Evolutionary conservation across 2,329 filamentous ascomycete species (phyloP), one percentile per base, ranked within the genome.

Genomic region (Lachnellula subtilissima): DNA sequence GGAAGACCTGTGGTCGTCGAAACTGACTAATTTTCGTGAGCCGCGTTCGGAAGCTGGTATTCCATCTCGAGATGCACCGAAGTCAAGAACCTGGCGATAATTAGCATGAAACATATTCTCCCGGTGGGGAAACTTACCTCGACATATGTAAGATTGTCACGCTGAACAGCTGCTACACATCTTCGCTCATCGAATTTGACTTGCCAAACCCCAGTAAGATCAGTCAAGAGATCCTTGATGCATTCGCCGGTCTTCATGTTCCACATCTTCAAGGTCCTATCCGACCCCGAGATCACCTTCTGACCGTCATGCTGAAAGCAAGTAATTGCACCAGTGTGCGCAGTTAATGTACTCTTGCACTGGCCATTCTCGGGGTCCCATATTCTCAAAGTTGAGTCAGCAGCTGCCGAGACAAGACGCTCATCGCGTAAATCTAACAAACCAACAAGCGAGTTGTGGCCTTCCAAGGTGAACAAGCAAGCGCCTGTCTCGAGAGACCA

Each of bases 191-290:
- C 92, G 74, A 99, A 99, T 68, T 94, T 94, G 67, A 99, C 94
- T 75, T 99, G 94, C 94, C 94, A 99, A 7, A 99, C 94, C n/a
- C 93, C 92, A 64, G 87, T 93, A 37, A 99, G 79, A 68, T 97
- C 92, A 14, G 91, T 96, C 67, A 99, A 78, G 43, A 99, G 81
- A 72, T 99, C 93, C 64, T 93, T 89, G 52, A 96, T 85, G 70
- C 91, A 97, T 66, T 97, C 89, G 49, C 94, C 94, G 1, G 87
- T 96, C 66, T 86, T 84, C 50, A 97, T 88, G 68, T 99, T 91
- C 94, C 94, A 99, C 90, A 99, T 95, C 78, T 99, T 99, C 61
- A 99, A 78, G 3, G 91, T 97, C 67, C 93, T 86, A 71, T 99
- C 94, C 57, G 91, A 96, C 54, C 94, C 94, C 42, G 90, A 96